Evolutionary conservation across 164 flowering plant species (phyloP).

Genomic region (Piper betle): DNA sequence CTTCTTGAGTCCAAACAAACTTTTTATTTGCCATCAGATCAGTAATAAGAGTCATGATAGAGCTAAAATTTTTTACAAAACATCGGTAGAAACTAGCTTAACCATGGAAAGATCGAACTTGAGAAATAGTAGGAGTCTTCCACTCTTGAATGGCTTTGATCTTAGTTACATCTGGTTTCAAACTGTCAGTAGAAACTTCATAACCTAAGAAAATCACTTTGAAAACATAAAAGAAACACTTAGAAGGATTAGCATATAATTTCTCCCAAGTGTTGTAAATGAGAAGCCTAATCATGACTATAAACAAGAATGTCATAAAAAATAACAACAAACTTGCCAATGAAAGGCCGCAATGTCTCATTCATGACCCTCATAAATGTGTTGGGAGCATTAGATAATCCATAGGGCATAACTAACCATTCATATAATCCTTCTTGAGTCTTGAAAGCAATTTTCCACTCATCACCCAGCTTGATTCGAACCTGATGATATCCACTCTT

Average conservation of each 20-base stretch:
- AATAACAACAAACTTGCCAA: too few species aligned
- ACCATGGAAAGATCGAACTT: constrained; percentile 7
- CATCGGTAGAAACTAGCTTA: too few species aligned
- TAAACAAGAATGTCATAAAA: background rate
- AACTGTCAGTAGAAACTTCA: background rate
- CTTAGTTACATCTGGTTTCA: constrained; percentile 1
- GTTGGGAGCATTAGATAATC: background rate
- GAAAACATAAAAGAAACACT: background rate
- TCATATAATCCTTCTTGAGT: background rate
- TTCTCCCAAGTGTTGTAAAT: background rate
- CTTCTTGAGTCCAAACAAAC: background rate
- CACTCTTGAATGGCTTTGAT: constrained; percentile 5
- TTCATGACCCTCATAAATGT: background rate
- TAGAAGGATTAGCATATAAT: background rate
- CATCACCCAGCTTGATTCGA: background rate
- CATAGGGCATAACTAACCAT: background rate
- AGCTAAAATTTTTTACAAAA: background rate
- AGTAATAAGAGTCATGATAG: background rate
- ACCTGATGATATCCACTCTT: too few species aligned
- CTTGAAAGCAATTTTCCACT: constrained; percentile 3
- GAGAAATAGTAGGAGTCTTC: background rate
- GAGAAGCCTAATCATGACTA: background rate
- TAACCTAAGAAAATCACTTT: background rate
- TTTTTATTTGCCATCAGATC: background rate
- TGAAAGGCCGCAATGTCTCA: too few species aligned